A percentile compares a stretch with the other conserved stretches of the same genome.
phyloP scores from a whole-genome alignment of 805 yeast genomes.

The Scheffersomyces spartinae region DNA sequence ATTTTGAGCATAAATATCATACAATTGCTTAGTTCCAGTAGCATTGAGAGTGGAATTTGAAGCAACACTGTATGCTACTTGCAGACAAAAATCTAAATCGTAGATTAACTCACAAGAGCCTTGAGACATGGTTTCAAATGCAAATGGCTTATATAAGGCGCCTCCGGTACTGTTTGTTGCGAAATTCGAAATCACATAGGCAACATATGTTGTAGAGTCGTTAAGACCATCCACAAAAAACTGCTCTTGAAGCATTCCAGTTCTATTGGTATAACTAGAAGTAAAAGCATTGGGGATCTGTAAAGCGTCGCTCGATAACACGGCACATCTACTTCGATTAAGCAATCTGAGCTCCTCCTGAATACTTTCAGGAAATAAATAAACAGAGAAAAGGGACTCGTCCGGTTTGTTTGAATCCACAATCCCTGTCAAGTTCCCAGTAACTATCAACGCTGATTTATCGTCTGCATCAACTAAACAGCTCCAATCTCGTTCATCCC shows the following conservation, averaged over 20 bases:
- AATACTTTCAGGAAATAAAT: slow-evolving; percentile 34
- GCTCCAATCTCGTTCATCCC: slow-evolving; percentile 51
- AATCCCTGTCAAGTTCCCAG: slow-evolving; percentile 34
- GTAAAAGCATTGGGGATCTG: slow-evolving; percentile 11
- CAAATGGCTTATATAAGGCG: slow-evolving; percentile 42
- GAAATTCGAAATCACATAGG: slow-evolving; percentile 46
- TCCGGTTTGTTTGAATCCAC: slow-evolving; percentile 4
- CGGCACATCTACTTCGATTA: slow-evolving; percentile 61
- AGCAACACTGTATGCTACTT: slow-evolving; percentile 82
- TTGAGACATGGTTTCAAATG: slow-evolving; percentile 42
- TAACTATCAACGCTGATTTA: slow-evolving; percentile 51
- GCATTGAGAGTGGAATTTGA: slow-evolving; percentile 41
- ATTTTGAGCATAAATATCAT: slow-evolving; percentile 51
- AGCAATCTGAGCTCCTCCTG: slow-evolving; percentile 24
- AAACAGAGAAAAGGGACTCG: slow-evolving; percentile 25
- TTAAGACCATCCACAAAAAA: slow-evolving; percentile 53
- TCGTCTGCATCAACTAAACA: slow-evolving; percentile 60
- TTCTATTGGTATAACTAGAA: slow-evolving; percentile 30
- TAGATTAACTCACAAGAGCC: slow-evolving; percentile 64
- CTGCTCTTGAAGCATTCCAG: slow-evolving; percentile 44
- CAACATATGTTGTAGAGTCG: slow-evolving; percentile 49
- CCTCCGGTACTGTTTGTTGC: slow-evolving; percentile 42
- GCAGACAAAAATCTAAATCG: slow-evolving; percentile 63
- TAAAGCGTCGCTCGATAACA: slow-evolving; percentile 39
- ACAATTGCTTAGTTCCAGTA: slow-evolving; percentile 29